Evolutionary conservation across 2,329 filamentous ascomycete genomes (phyloP), one percentile per base, ranked within the genome.

Genomic region (Rutstroemia sp.): DNA sequence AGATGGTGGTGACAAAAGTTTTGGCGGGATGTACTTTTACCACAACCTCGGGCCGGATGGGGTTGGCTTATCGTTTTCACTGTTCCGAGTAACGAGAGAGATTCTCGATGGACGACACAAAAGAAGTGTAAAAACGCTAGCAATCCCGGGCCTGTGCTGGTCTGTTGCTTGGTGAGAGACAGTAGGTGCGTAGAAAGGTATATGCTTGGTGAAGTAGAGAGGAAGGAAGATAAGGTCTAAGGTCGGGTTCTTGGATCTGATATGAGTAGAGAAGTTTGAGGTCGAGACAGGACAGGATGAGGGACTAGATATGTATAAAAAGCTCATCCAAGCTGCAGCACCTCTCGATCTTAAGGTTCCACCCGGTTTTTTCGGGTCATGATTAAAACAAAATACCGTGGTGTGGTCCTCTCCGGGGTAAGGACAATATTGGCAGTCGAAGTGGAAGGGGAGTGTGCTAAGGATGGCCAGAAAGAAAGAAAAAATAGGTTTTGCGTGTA

Each of bases 221-320:
- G 46, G 19, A 23, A 46, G 21, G 39, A 19, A 10, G 16, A 8
- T 46, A 6, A 23, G 21, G 17, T 46, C 12, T 21, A 14, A 21
- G 42, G 42, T 46, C 17, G 39, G 39, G n/a, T 19, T n/a, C 39
- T 42, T 21, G 30, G 9, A 34, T 46, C 42, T 46, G 17, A 46
- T 46, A 46, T 19, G 19, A 45, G 39, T 12, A 42, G 19, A 27
- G 44, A 38, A 45, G 41, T 42, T 46, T 52, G 54, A 55, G 51
- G 51, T 45, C 60, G 53, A 58, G 52, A 51, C 53, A 47, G 34
- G 38, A 46, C 42, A 56, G 45, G 58, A 59, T 56, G 59, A 51
- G 57, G 48, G 56, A 64, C 58, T 58, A 63, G 56, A 65, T 63
- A 65, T 63, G 62, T 63, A 64, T 50, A 49, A 58, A 54, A 50